phyloP scores from a whole-genome alignment of 2,329 filamentous ascomycete genomes.

The Talaromyces marneffei region DNA sequence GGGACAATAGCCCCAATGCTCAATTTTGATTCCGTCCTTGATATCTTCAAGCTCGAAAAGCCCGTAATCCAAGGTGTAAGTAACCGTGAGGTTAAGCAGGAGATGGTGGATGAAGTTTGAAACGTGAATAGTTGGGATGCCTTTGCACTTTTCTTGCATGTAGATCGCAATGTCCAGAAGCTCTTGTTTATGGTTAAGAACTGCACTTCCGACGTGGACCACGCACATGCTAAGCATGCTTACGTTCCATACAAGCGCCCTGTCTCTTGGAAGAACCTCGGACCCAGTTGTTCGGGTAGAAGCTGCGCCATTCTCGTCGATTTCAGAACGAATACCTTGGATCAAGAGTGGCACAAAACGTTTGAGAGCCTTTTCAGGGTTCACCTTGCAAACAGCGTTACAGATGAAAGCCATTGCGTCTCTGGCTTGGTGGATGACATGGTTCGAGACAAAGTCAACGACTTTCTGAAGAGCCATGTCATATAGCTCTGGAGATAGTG shows the following conservation, averaged over 20 bases:
- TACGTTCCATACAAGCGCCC: constrained; percentile 92
- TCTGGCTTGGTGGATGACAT: constrained; percentile 92
- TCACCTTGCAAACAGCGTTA: constrained; percentile 92
- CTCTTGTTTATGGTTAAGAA: constrained; percentile 81
- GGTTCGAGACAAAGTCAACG: constrained; percentile 80
- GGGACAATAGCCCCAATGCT: constrained; percentile 79
- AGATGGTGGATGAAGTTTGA: constrained; percentile 98
- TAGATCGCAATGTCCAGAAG: constrained; percentile 86
- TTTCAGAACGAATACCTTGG: constrained; percentile 88
- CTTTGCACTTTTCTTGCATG: constrained; percentile 94
- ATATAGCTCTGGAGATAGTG: constrained; percentile 86
- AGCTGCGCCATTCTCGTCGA: constrained; percentile 91
- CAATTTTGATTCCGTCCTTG: constrained; percentile 63
- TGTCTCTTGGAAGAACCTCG: constrained; percentile 86
- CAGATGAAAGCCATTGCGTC: constrained; percentile 99
- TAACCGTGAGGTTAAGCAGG: constrained; percentile 87
- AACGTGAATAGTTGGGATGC: constrained; percentile 88
- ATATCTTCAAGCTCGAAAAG: constrained; percentile 77
- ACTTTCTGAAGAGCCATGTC: constrained; percentile 90
- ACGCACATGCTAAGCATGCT: constrained; percentile 98
- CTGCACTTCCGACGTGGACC: constrained; percentile 86
- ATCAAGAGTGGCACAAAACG: constrained; percentile 86
- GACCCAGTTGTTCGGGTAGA: constrained; percentile 90
- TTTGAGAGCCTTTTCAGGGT: constrained; percentile 87
- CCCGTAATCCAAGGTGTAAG: constrained; percentile 83